A percentile compares a stretch with the other conserved stretches of the same genome.
phyloP scores from a whole-genome alignment of 352 stramenopile species.

The Phytophthora boehmeriae region DNA sequence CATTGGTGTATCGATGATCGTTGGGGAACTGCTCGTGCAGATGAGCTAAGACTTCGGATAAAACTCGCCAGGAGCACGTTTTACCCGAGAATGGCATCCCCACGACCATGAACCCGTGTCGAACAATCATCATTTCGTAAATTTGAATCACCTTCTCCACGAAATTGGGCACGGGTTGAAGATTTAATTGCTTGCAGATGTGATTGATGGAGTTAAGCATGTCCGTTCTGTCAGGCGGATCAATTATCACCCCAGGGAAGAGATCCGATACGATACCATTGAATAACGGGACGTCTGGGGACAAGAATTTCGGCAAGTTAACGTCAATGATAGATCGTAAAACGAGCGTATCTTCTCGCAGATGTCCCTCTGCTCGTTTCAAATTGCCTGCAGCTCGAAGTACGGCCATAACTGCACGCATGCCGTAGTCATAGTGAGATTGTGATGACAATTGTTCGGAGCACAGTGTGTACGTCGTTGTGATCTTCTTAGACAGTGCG shows the following conservation, averaged over 20 bases:
- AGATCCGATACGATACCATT: conserved; percentile 94
- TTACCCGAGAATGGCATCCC: conserved; percentile 95
- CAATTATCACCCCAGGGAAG: conserved; percentile 91
- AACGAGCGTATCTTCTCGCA: conserved; percentile 90
- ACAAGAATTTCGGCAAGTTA: conserved; percentile 94
- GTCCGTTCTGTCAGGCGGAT: conserved; percentile 86
- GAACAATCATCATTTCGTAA: conserved; percentile 97
- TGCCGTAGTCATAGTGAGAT: conserved; percentile 96
- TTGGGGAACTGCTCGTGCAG: conserved; percentile 72
- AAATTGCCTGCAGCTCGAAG: conserved; percentile 93
- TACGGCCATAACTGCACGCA: conserved; percentile 95
- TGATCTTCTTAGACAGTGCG: conserved; percentile 93
- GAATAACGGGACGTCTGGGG: conserved; percentile 94
- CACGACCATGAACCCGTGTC: conserved; percentile 96
- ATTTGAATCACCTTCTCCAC: conserved; percentile 95
- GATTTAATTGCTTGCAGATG: conserved; percentile 79
- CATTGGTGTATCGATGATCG: conserved; percentile 77
- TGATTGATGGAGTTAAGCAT: conserved; percentile 86
- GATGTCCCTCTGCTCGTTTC: conserved; percentile 78
- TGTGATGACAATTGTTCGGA: conserved; percentile 95
- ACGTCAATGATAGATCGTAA: conserved; percentile 94
- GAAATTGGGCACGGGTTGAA: conserved; percentile 91
- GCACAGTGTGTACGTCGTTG: conserved; percentile 93
- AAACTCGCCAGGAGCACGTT: conserved; percentile 89
- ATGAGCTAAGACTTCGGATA: conserved; percentile 88